These are phyloP conservation scores for Tolypocladium sp. DNA, from an alignment of 2,329 filamentous ascomycete genomes.

Conservation along the genomic window DNA sequence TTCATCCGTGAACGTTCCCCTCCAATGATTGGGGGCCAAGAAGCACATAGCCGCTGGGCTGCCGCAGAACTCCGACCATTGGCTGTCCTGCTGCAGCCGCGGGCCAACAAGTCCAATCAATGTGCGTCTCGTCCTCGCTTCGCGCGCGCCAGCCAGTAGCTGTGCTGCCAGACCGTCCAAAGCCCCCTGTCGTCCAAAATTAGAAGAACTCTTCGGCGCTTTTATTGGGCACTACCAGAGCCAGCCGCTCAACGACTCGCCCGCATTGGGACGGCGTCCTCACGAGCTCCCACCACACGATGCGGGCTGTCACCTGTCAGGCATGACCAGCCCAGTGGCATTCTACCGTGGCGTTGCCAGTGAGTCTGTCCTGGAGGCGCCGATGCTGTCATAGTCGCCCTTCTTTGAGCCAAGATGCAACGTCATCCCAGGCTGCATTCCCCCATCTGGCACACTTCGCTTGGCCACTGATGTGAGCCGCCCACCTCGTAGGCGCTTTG, in stretches of 20 bases:
- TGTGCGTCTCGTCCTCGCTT: constrained; percentile 15
- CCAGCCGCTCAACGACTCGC: background rate
- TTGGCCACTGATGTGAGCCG: constrained; percentile 15
- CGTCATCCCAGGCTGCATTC: constrained; percentile 5
- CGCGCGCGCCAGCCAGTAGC: constrained; percentile 30
- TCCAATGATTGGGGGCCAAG: constrained; percentile 7
- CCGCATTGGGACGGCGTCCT: background rate
- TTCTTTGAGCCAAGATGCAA: background rate
- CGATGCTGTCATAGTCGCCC: constrained; percentile 1
- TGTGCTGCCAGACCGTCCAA: constrained; percentile 6
- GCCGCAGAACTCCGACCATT: constrained; percentile 10
- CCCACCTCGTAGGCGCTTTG: constrained; percentile 16
- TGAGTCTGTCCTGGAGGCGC: background rate
- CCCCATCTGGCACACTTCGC: constrained; percentile 7
- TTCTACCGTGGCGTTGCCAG: background rate
- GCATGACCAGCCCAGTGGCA: background rate
- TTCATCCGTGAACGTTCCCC: too few species aligned
- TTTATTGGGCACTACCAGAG: constrained; percentile 22
- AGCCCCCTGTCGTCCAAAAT: constrained; percentile 23
- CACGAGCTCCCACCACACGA: background rate
- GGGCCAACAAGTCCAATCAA: constrained; percentile 10
- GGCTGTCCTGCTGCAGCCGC: constrained; percentile 10
- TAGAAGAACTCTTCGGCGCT: constrained; percentile 15
- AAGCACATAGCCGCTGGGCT: constrained; percentile 15
- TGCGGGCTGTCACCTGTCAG: too few species aligned